phyloP scores from a whole-genome alignment of 2,329 filamentous ascomycete species.

The Nemania sp. region DNA sequence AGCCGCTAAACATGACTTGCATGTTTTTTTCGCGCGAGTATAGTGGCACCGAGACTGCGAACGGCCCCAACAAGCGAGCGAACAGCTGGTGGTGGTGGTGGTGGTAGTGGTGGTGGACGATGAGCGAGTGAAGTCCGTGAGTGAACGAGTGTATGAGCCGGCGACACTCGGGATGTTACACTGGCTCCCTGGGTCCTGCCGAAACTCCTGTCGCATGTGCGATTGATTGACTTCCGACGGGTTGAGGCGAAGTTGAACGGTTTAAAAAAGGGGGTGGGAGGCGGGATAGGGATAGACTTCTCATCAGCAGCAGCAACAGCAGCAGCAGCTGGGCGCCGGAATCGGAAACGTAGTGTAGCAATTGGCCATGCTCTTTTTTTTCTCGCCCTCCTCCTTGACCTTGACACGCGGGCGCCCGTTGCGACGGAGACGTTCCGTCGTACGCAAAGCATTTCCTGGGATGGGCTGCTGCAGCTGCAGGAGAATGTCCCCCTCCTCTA shows the following conservation, averaged over 20 bases:
- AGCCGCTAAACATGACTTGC: conserved; percentile 31
- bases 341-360: conserved; percentile 27
- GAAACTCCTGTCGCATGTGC: conserved; percentile 36
- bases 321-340: neutral
- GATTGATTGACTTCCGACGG: conserved; percentile 33
- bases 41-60: conserved; percentile 24
- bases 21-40: conserved; percentile 3
- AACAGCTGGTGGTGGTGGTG: too few species aligned
- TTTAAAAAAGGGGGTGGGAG: neutral
- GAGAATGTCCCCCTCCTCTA: conserved; percentile 23
- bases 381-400: neutral
- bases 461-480: conserved; percentile 33
- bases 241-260: conserved; percentile 11
- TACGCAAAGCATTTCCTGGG: conserved; percentile 20
- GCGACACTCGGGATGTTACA: conserved; percentile 25
- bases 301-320: conserved; percentile 1
- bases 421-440: conserved; percentile 28
- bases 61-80: conserved; percentile 3
- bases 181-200: conserved; percentile 5
- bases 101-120: conserved; percentile 3
- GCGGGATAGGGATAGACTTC: conserved; percentile 20
- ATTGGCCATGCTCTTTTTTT: conserved; percentile 15
- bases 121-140: conserved; percentile 6
- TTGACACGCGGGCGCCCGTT: conserved; percentile 4
- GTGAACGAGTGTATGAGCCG: conserved; percentile 18